These are phyloP conservation scores for Scutellaria galericulata DNA, from an alignment of 257 asterid genomes.

Conservation along the genomic window DNA sequence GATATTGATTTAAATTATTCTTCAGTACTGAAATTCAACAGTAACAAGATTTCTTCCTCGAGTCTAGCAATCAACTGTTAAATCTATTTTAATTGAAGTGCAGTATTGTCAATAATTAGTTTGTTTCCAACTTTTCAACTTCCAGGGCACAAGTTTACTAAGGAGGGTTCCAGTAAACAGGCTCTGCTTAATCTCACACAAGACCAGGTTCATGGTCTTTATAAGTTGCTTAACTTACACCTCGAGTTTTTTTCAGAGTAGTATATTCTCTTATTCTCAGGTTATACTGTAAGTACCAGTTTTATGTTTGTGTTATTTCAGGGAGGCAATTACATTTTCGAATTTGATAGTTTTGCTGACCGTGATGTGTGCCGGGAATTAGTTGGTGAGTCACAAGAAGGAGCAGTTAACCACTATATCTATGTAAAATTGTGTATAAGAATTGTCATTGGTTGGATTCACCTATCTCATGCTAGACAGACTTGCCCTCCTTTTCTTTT, in stretches of 20 bases:
- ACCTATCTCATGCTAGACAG: not conserved
- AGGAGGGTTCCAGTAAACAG: slow-evolving; percentile 72
- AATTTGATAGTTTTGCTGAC: slow-evolving; percentile 78
- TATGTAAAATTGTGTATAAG: slow-evolving; percentile 3
- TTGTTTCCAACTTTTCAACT: slow-evolving; percentile 25
- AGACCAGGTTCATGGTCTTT: slow-evolving; percentile 60
- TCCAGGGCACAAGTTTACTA: slow-evolving; percentile 78
- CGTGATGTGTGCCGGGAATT: slow-evolving; percentile 89
- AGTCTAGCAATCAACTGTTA: slow-evolving; percentile 20
- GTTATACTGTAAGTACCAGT: slow-evolving; percentile 27
- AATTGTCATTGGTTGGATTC: slow-evolving; percentile 21
- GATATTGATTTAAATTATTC: not conserved
- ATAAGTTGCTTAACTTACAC: slow-evolving; percentile 22
- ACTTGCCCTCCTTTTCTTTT: not conserved
- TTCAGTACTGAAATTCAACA: slow-evolving; percentile 20
- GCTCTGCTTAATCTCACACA: slow-evolving; percentile 78
- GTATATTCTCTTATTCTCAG: slow-evolving; percentile 19
- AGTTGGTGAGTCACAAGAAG: slow-evolving; percentile 68
- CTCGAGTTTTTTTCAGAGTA: slow-evolving; percentile 6
- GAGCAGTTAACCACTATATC: slow-evolving; percentile 18
- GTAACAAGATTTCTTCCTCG: not conserved
- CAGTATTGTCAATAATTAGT: slow-evolving; percentile 5
- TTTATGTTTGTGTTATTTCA: slow-evolving; percentile 44
- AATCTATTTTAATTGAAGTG: slow-evolving; percentile 10
- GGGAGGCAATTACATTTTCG: slow-evolving; percentile 77